Percentiles rank a stretch among this genome's conserved stretches.
Evolutionary conservation across 75 land plant genomes (phyloP).

Genomic region (Cunninghamia lanceolata): DNA sequence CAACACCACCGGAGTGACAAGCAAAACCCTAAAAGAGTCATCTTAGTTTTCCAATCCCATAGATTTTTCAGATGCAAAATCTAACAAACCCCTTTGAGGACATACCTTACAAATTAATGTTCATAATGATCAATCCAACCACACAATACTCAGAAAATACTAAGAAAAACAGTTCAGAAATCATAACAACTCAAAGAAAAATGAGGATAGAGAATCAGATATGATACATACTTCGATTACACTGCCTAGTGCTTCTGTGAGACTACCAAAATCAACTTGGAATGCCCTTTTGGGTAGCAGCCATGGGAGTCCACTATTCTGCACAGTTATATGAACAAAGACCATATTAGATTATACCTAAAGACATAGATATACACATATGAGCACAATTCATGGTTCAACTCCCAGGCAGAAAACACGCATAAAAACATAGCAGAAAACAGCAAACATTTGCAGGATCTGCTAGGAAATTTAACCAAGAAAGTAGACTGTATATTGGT

Average conservation of each 20-base stretch:
- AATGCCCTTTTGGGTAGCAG: conserved; percentile 58
- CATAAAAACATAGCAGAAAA: neutral
- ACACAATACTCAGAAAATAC: neutral
- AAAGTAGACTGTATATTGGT: neutral
- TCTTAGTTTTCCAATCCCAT: no score
- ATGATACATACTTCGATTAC: conserved; percentile 44
- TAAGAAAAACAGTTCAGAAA: neutral
- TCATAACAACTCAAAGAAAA: neutral
- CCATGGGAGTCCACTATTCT: conserved; percentile 95
- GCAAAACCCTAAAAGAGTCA: no score
- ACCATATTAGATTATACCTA: conserved; percentile 3
- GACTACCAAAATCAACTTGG: conserved; percentile 48
- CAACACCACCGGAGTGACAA: no score
- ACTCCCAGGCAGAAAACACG: neutral
- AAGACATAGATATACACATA: neutral
- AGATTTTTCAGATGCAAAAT: neutral
- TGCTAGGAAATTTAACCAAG: neutral
- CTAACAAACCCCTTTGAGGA: neutral
- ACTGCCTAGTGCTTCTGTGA: conserved; percentile 46
- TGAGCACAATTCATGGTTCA: neutral
- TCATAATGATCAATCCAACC: neutral
- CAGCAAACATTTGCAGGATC: conserved; percentile 1
- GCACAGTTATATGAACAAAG: conserved; percentile 18
- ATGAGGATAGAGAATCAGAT: neutral
- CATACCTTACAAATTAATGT: neutral